Evolutionary conservation across 768 basidiomycete genomes (phyloP), one percentile per base, ranked within the genome.

Genomic region (Tricholoma terreum): DNA sequence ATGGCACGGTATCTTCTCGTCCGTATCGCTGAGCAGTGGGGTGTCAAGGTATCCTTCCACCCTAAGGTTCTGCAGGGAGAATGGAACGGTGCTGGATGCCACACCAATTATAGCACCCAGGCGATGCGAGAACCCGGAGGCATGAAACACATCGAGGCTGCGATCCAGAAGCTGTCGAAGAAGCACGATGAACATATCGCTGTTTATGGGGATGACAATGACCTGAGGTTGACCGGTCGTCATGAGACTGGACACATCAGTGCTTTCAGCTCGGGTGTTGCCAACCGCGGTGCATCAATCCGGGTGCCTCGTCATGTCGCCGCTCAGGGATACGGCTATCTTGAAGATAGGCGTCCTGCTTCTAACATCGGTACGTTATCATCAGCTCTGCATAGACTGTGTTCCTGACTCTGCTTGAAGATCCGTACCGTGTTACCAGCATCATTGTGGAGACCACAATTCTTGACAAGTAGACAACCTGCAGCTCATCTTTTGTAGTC

Each of bases 71-170:
- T 98, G 68, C 69, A 77, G 62, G 97, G 97, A 62, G 97, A 99
- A 73, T 99, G 97, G 97, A 99, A 99, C 75, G 97, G 97, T 69
- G 97, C 97, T 63, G 97, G 97, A 54, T 92, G 90, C 81, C 96
- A 98, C 84, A 90, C 90, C 79, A 99, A 98, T 86, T 98, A 84
- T 84, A 92, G 89, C 68, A 98, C 97, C 65, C 87, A 89, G 74
- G 81, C 81, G 51, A 99, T 96, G 90, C 93, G 97, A 60, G 91
- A 93, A 72, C 84, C 86, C 43, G 94, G 91, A 73, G 97, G 97
- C 67, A 92, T 94, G 79, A 90, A 94, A 77, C 68, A 74, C 61
- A 98, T 98, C 70, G 89, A 98, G 64, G 85, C 83, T 45, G 94
- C 94, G 54, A 97, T 98, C 70, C 89, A 90, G 80, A 98, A 96